These are phyloP conservation scores for Ustanciosporium gigantosporum DNA, from an alignment of 1,284 basidiomycete species.

Conservation along the genomic window DNA sequence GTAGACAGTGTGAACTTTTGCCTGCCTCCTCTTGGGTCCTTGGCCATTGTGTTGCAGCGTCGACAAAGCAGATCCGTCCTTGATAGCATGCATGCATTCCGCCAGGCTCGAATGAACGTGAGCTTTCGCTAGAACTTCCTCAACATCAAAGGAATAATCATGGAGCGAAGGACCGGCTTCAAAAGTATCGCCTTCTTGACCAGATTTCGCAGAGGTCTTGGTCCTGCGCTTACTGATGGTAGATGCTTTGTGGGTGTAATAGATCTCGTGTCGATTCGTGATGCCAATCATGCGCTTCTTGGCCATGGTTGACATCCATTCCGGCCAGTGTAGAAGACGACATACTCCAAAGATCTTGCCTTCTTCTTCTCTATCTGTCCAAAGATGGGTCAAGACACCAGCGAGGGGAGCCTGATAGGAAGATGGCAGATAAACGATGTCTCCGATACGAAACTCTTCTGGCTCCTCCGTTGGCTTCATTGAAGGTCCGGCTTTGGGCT, in stretches of 20 bases:
- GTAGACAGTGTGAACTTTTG: conserved; percentile 13
- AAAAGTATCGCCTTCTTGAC: conserved; percentile 31
- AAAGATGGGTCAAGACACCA: conserved; percentile 37
- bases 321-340: conserved; percentile 41
- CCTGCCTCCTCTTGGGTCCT: conserved; percentile 4
- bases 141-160: conserved; percentile 37
- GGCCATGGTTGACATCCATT: conserved; percentile 43
- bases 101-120: conserved; percentile 15
- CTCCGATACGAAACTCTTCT: conserved; percentile 35
- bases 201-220: conserved; percentile 24
- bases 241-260: conserved; percentile 43
- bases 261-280: conserved; percentile 43
- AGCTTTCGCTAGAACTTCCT: conserved; percentile 36
- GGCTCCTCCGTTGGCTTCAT: conserved; percentile 7
- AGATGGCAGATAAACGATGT: conserved; percentile 38
- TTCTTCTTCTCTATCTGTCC: conserved; percentile 22
- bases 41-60: conserved; percentile 3
- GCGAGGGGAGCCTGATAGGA: conserved; percentile 39
- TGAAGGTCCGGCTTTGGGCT: conserved; percentile 15
- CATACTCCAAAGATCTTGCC: conserved; percentile 42
- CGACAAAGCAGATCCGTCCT: conserved; percentile 9
- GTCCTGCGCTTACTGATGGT: conserved; percentile 21
- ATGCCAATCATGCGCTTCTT: conserved; percentile 40
- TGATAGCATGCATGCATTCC: conserved; percentile 21
- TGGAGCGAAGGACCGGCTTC: conserved; percentile 34